Evolutionary conservation across 2,329 filamentous ascomycete species (phyloP).

Genomic region (Hysterium pulicare): DNA sequence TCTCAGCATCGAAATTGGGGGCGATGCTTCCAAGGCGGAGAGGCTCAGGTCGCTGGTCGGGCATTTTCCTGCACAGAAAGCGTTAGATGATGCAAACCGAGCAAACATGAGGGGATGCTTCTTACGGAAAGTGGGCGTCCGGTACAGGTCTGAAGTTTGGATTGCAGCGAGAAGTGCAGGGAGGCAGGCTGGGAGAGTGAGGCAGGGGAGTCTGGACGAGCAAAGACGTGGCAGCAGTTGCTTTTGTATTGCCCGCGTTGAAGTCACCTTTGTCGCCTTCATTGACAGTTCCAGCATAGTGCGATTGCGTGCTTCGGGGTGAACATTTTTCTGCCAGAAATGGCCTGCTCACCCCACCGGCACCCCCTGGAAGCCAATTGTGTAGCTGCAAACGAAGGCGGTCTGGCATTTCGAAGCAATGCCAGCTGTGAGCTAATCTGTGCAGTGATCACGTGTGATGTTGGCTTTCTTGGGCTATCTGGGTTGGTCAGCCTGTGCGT

Average conservation of each 20-base stretch:
- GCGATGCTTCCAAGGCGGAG: conserved; percentile 65
- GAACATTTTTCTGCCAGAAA: not conserved
- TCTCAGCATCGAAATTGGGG: conserved; percentile 67
- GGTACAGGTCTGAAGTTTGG: not conserved
- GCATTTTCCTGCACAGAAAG: conserved; percentile 16
- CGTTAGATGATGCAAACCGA: conserved; percentile 20
- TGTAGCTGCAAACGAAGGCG: not conserved
- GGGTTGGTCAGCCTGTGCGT: no score
- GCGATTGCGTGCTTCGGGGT: conserved; percentile 2
- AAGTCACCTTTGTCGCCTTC: not conserved
- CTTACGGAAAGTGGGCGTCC: not conserved
- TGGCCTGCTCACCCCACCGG: not conserved
- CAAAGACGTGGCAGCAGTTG: not conserved
- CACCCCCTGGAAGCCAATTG: not conserved
- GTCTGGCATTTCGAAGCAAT: not conserved
- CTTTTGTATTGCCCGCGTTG: not conserved
- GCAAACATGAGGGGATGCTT: conserved; percentile 26
- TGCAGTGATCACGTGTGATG: no score
- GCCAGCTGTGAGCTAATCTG: not conserved
- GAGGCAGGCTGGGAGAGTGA: not conserved
- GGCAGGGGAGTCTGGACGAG: not conserved
- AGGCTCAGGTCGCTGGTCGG: conserved; percentile 31
- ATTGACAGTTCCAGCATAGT: not conserved
- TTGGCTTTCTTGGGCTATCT: no score
- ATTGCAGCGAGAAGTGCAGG: not conserved